phyloP scores from a whole-genome alignment of 805 yeast species.

The Candida bentonensis region DNA sequence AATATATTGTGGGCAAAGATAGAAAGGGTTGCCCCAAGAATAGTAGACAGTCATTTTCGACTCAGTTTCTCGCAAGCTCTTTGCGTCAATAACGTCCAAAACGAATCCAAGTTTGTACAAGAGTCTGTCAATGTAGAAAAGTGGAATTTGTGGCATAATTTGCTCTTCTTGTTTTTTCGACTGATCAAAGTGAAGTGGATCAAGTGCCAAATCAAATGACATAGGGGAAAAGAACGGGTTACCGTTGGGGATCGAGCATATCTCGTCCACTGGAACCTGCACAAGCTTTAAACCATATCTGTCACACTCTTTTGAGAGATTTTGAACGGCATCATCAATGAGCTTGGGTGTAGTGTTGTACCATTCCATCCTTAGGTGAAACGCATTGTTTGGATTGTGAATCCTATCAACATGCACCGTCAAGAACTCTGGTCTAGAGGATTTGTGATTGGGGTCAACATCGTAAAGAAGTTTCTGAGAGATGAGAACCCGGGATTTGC shows the following conservation, averaged over 20 bases:
- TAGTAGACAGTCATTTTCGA: slow-evolving; percentile 48
- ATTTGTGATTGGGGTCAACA: slow-evolving; percentile 57
- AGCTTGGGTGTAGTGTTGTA: slow-evolving; percentile 74
- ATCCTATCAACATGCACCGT: slow-evolving; percentile 82
- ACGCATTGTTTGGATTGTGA: slow-evolving; percentile 90
- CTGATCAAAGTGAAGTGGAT: slow-evolving; percentile 57
- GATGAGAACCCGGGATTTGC: slow-evolving; percentile 31
- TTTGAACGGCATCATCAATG: slow-evolving; percentile 61
- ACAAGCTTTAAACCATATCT: slow-evolving; percentile 68
- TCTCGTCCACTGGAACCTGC: slow-evolving; percentile 85
- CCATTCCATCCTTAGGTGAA: slow-evolving; percentile 88
- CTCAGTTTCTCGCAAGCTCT: slow-evolving; percentile 40
- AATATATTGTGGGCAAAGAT: slow-evolving; percentile 75
- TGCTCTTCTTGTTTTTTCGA: slow-evolving; percentile 24
- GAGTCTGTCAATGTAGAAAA: slow-evolving; percentile 66
- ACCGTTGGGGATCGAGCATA: slow-evolving; percentile 55
- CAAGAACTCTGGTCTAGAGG: slow-evolving; percentile 64
- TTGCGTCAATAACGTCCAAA: slow-evolving; percentile 41
- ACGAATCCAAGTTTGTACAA: slow-evolving; percentile 60
- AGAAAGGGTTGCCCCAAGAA: slow-evolving; percentile 84
- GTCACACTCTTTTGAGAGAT: slow-evolving; percentile 75
- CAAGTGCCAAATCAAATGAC: slow-evolving; percentile 46
- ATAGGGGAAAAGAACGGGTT: slow-evolving; percentile 87
- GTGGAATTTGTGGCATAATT: slow-evolving; percentile 16
- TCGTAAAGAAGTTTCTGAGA: slow-evolving; percentile 57